Conservation (phyloP, 2,329 filamentous ascomycete genomes). For the Dactylella cylindrospora region DNA sequence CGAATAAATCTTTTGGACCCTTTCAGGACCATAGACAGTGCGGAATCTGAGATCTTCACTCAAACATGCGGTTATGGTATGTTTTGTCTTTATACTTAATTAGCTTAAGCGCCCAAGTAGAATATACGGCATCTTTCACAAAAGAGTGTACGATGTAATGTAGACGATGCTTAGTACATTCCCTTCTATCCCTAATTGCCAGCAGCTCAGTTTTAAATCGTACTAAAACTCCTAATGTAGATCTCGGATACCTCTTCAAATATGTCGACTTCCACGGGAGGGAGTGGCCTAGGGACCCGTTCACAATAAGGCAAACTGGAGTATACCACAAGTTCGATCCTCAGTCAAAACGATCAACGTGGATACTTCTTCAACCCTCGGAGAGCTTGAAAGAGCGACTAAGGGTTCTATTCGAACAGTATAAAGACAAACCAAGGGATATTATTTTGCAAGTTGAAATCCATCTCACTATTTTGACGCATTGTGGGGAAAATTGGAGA, state of each 20-base stretch:
- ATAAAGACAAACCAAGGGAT: conserved; percentile 31
- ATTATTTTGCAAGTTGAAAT: conserved; percentile 34
- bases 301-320: conserved; percentile 26
- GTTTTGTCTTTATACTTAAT: no score
- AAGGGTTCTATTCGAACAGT: conserved; percentile 13
- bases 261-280: conserved; percentile 27
- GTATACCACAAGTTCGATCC: conserved; percentile 41
- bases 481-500: conserved; percentile 28
- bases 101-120: no score
- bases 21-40: conserved; percentile 17
- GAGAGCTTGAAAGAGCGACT: conserved; percentile 30
- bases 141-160: no score
- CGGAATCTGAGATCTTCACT: conserved; percentile 18
- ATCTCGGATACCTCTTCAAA: conserved; percentile 32
- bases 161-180: no score
- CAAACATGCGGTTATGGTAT: conserved; percentile 35
- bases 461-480: conserved; percentile 17
- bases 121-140: neutral
- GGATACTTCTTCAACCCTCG: conserved; percentile 34
- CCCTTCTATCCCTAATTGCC: no score
- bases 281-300: conserved; percentile 10
- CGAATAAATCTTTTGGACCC: conserved; percentile 35
- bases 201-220: no score
- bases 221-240: conserved; percentile 2
- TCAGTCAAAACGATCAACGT: conserved; percentile 22